Percentiles rank a stretch among this genome's conserved stretches.
These are phyloP conservation scores for Bipolaris cookei DNA, from an alignment of 2,329 filamentous ascomycete species.

Conservation along the genomic window DNA sequence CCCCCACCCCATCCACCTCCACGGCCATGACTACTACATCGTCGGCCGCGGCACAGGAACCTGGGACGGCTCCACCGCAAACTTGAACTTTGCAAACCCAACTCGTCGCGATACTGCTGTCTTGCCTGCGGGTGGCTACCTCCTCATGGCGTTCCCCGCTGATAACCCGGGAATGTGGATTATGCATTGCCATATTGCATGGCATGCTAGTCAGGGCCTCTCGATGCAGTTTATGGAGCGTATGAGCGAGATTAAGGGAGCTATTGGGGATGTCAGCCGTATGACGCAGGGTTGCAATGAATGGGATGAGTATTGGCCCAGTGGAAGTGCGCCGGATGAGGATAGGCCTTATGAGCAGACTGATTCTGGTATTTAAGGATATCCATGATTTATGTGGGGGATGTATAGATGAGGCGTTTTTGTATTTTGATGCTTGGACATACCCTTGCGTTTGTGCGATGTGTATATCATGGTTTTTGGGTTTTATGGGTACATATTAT, in stretches of 20 bases:
- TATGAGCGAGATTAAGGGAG: conserved; percentile 30
- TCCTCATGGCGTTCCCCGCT: conserved; percentile 60
- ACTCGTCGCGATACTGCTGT: conserved; percentile 49
- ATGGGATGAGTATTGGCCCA: conserved; percentile 45
- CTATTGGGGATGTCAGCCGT: conserved; percentile 27
- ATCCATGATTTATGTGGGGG: too few species aligned
- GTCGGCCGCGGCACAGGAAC: conserved; percentile 44
- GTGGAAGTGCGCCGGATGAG: conserved; percentile 19
- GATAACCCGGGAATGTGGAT: conserved; percentile 58
- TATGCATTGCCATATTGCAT: conserved; percentile 47
- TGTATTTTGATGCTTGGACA: not conserved
- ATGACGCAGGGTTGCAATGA: conserved; percentile 39
- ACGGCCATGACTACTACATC: conserved; percentile 54
- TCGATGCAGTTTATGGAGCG: conserved; percentile 61
- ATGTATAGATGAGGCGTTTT: not conserved
- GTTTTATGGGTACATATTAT: too few species aligned
- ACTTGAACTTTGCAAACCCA: conserved; percentile 49
- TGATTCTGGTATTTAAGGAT: conserved; percentile 44
- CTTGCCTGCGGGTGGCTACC: conserved; percentile 50
- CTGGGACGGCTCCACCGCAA: conserved; percentile 44
- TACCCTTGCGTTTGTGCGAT: not conserved
- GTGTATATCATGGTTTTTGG: not conserved
- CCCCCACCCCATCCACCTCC: conserved; percentile 52
- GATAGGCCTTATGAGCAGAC: conserved; percentile 41
- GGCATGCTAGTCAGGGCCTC: conserved; percentile 51